Evolutionary conservation across 2,329 filamentous ascomycete species (phyloP), one percentile per base, ranked within the genome.

Genomic region (Juglanconis juglandina): DNA sequence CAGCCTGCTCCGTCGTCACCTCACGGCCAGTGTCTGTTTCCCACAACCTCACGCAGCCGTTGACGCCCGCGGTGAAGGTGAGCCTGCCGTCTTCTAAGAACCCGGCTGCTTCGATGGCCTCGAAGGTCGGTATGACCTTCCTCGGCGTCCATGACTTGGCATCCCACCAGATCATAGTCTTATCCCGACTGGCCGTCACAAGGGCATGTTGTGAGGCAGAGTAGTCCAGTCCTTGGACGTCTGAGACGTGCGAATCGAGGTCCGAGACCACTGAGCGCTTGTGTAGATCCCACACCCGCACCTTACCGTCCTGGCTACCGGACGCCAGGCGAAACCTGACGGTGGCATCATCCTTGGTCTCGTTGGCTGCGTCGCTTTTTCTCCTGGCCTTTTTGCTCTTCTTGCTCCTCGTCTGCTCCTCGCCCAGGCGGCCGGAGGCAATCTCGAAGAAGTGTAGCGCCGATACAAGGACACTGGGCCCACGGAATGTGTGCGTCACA

Each of bases 101-200:
- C 0, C 92, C 92, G 9, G 87, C 90, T 3, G 87, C 85, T 73
- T 99, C 95, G 35, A 98, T 81, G 41, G 89, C 86, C 73, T 99
- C 95, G 41, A 96, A 80, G 24, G 92, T 90, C 11, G 92, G 93
- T 47, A 95, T 87, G 0, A 96, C 88, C 63, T 88, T 89, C 66
- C 87, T 83, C 48, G 87, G 78, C 74, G 93, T 94, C 92, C 95
- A 99, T 30, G 87, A 92, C 65, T 79, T 84, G 24, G 89, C 83
- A 74, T 96, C 90, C 94, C 95, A 99, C 74, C 96, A 83, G 64
- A 95, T 95, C 58, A 95, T 84, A 0, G 95, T 98, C 77, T 96
- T 96, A 77, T 99, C 95, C 76, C 95, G 85, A 71, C 92, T 90
- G 24, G 87, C 92, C 5, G 92, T 95, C 2, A 99, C 82, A 35